Evolutionary conservation across 225 moss, liverwort and hornwort species (phyloP).

Genomic region (Straminergon stramineum): DNA sequence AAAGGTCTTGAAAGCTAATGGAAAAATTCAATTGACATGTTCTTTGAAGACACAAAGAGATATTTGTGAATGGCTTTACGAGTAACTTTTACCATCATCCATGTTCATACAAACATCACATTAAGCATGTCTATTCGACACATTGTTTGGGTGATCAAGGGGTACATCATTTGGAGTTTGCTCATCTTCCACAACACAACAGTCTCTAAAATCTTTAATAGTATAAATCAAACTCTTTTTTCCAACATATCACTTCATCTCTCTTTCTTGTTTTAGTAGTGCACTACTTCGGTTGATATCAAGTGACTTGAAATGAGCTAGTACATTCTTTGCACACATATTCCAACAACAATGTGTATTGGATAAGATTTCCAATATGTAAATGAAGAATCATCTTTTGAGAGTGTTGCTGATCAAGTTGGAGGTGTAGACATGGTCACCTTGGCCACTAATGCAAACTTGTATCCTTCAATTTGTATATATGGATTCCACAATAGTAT

Average conservation of each 20-base stretch:
- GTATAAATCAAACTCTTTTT: neutral
- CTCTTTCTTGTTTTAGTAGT: neutral
- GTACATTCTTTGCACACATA: too few species aligned
- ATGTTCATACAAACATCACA: fast-evolving
- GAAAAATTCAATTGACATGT: neutral
- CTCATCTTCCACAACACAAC: neutral
- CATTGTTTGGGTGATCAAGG: neutral
- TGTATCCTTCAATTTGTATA: neutral
- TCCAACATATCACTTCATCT: too few species aligned
- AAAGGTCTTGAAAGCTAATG: neutral
- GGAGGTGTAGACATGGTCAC: neutral
- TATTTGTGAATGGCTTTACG: neutral
- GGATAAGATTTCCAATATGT: too few species aligned
- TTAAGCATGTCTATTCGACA: fast-evolving
- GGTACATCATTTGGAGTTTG: neutral
- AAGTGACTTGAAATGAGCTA: neutral
- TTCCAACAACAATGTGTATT: too few species aligned
- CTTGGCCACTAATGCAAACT: neutral
- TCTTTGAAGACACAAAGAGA: neutral
- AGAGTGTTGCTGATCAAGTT: neutral
- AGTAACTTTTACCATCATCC: neutral
- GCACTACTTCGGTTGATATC: neutral
- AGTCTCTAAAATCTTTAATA: neutral
- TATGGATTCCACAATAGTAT: neutral
- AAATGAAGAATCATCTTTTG: neutral